phyloP scores from a whole-genome alignment of 1,139 yeast genomes.

The Saccharomycopsis hybrid region DNA sequence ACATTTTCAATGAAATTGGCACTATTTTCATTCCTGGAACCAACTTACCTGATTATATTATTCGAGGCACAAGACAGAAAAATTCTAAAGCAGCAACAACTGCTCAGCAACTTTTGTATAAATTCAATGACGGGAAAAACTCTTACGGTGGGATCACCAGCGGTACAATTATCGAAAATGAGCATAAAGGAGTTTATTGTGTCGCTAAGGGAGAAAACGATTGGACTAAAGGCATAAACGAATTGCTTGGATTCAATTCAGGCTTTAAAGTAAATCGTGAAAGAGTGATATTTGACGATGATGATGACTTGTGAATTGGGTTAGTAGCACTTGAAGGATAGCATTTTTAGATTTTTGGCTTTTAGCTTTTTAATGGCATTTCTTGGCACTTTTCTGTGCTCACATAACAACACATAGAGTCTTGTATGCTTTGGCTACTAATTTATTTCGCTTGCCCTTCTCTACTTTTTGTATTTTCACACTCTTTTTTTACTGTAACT shows the following conservation, averaged over 20 bases:
- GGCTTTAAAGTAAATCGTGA: conserved; percentile 45
- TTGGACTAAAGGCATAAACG: conserved; percentile 88
- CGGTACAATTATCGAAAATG: conserved; percentile 24
- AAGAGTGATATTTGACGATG: conserved; percentile 7
- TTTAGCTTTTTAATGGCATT: no score
- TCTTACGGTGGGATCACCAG: conserved; percentile 21
- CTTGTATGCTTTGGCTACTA: no score
- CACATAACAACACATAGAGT: no score
- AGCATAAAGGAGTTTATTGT: conserved; percentile 75
- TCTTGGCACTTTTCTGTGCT: no score
- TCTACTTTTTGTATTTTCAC: no score
- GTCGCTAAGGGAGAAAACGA: conserved; percentile 76
- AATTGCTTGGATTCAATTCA: conserved; percentile 80
- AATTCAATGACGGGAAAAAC: neutral
- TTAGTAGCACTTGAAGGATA: no score
- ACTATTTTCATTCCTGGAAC: conserved; percentile 46
- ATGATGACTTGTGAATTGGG: no score
- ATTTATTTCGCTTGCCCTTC: no score
- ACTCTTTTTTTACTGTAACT: no score
- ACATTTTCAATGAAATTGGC: conserved; percentile 56
- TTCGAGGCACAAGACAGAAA: conserved; percentile 21
- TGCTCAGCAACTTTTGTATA: neutral
- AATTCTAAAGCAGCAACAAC: no score
- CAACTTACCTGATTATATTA: conserved; percentile 29
- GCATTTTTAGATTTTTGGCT: no score